phyloP scores from a whole-genome alignment of 768 basidiomycete genomes.

The Mycena pura region DNA sequence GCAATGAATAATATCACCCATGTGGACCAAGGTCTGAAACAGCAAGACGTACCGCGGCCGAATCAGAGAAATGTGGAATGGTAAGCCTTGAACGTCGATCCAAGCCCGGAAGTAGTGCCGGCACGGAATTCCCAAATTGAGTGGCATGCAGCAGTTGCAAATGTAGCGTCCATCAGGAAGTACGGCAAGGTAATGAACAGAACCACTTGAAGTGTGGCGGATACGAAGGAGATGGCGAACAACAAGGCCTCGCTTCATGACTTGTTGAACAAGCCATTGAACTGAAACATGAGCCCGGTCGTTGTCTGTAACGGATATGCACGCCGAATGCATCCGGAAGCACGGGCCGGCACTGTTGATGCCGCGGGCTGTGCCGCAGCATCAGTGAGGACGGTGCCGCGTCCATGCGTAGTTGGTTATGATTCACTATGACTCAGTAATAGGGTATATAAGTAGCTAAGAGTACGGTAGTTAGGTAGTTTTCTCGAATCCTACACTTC shows the following conservation, averaged over 20 bases:
- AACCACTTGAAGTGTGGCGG: neutral
- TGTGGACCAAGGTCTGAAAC: neutral
- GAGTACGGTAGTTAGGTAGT: too few relatives aligned
- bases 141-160: slow-evolving; percentile 4
- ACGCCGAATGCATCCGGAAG: too few relatives aligned
- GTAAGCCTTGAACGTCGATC: slow-evolving; percentile 1
- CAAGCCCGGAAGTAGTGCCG: slow-evolving; percentile 6
- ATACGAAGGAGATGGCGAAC: neutral
- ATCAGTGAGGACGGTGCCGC: too few relatives aligned
- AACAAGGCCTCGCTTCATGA: neutral
- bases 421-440: too few relatives aligned
- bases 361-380: too few relatives aligned
- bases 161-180: slow-evolving; percentile 7
- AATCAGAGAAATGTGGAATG: neutral
- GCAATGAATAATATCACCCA: neutral
- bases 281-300: neutral
- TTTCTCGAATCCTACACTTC: too few relatives aligned
- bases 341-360: too few relatives aligned
- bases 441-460: too few relatives aligned
- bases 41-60: neutral
- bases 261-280: neutral
- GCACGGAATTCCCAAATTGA: slow-evolving; percentile 6
- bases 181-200: neutral
- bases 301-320: too few relatives aligned
- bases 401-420: too few relatives aligned